phyloP scores from a whole-genome alignment of 1,284 basidiomycete species.

The Singerocomus rubriflavus region DNA sequence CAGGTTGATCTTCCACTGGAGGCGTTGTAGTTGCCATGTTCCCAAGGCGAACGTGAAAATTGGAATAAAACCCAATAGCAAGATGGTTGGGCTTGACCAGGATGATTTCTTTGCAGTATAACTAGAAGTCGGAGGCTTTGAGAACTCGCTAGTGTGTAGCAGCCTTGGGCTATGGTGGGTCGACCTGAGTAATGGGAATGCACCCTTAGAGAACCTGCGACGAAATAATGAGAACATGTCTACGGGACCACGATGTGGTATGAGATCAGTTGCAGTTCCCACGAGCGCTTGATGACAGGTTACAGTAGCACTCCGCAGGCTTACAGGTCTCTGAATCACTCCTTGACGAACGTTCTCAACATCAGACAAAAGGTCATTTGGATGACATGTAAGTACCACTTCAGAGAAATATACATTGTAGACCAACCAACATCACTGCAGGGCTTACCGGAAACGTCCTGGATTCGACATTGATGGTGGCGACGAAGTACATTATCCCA shows the following conservation, averaged over 20 bases:
- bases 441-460: constrained; percentile 37
- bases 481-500: constrained; percentile 84
- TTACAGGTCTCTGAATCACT: constrained; percentile 1
- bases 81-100: constrained; percentile 68
- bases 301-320: constrained; percentile 8
- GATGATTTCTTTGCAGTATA: constrained; percentile 58
- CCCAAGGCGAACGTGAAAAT: constrained; percentile 91
- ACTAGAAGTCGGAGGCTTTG: constrained; percentile 8
- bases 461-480: constrained; percentile 66
- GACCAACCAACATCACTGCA: constrained; percentile 25
- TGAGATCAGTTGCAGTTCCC: constrained; percentile 15
- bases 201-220: constrained; percentile 7
- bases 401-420: background rate
- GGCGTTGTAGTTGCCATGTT: constrained; percentile 88
- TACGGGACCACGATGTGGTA: background rate
- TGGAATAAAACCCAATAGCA: constrained; percentile 84
- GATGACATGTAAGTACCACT: constrained; percentile 28
- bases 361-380: constrained; percentile 5
- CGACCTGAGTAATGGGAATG: constrained; percentile 6
- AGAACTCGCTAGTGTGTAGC: constrained; percentile 16
- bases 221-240: constrained; percentile 21
- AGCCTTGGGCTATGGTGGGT: constrained; percentile 4
- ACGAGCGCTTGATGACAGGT: constrained; percentile 14
- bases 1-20: constrained; percentile 93
- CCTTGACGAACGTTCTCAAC: background rate